Evolutionary conservation across 83 land plant species (phyloP).

Genomic region (Picea mariana): DNA sequence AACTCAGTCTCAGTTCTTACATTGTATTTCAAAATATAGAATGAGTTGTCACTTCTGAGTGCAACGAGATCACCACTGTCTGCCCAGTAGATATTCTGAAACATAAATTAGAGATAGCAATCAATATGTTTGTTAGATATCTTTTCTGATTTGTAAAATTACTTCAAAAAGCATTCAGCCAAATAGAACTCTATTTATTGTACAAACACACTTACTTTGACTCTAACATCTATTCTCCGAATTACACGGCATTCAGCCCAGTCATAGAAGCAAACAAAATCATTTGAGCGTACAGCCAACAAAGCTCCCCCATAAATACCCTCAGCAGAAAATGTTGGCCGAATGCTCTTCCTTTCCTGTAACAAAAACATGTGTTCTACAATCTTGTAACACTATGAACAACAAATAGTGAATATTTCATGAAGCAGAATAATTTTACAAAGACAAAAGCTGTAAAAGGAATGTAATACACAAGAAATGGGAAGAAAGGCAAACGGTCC

Average conservation of each 20-base stretch:
- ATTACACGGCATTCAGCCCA: slow-evolving; percentile 53
- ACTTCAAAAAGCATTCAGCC: not conserved
- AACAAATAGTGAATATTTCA: too few species aligned
- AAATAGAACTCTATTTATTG: not conserved
- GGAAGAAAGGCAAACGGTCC: not conserved
- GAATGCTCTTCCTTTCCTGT: slow-evolving; percentile 51
- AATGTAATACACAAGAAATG: not conserved
- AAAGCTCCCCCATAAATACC: slow-evolving; percentile 47
- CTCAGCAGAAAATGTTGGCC: slow-evolving; percentile 48
- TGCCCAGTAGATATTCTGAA: slow-evolving; percentile 98
- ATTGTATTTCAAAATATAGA: slow-evolving; percentile 96
- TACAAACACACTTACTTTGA: slow-evolving; percentile 30
- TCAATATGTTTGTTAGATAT: not conserved
- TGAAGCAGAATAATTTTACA: too few species aligned
- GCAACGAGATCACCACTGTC: slow-evolving; percentile 96
- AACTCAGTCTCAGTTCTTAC: slow-evolving; percentile 40
- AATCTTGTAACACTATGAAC: too few species aligned
- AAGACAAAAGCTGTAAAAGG: too few species aligned
- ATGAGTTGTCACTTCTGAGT: slow-evolving; percentile 91
- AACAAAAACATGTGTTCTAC: not conserved
- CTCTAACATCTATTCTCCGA: slow-evolving; percentile 46
- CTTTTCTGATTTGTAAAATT: not conserved
- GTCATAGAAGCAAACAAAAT: slow-evolving; percentile 51
- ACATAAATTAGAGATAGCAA: not conserved
- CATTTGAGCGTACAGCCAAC: slow-evolving; percentile 43